Percentiles rank a stretch among this genome's conserved stretches.
Evolutionary conservation across 768 basidiomycete genomes (phyloP).

Genomic region (Rhodotorula paludigena): DNA sequence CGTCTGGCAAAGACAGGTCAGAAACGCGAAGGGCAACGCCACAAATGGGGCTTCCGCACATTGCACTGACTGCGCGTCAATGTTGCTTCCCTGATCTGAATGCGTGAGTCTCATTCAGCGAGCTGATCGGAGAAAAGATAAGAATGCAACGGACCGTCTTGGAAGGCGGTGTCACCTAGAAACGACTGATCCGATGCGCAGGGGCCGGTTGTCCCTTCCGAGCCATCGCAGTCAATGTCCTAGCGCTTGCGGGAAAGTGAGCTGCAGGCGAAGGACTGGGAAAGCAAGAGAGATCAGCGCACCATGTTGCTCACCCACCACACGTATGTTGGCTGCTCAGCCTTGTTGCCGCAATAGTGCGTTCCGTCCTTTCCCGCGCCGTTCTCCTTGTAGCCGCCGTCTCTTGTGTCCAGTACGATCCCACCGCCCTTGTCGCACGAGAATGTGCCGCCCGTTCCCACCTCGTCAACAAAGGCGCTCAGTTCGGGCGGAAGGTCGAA

Average conservation of each 20-base stretch:
- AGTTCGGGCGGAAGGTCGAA: conserved; percentile 3
- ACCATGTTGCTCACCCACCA: conserved; percentile 22
- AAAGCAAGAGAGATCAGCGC: background rate
- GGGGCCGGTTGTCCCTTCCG: background rate
- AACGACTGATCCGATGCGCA: background rate
- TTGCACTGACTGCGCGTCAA: conserved; percentile 2
- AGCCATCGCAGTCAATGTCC: conserved; percentile 17
- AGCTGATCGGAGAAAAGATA: background rate
- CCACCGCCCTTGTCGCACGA: background rate
- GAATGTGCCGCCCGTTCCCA: background rate
- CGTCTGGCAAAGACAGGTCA: background rate
- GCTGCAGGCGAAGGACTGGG: too few relatives aligned
- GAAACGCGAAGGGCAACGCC: too few relatives aligned
- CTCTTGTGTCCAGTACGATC: background rate
- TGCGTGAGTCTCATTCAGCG: rapidly evolving
- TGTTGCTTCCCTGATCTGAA: background rate
- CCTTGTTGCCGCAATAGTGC: conserved; percentile 2
- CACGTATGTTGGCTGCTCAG: background rate
- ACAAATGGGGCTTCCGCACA: background rate
- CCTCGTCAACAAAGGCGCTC: background rate
- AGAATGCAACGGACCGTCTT: conserved; percentile 1
- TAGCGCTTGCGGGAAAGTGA: background rate
- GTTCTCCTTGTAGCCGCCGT: conserved; percentile 5
- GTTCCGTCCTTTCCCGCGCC: conserved; percentile 7
- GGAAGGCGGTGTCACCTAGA: background rate